phyloP scores from a whole-genome alignment of 2,329 filamentous ascomycete genomes.

The Scytalidium sp. region DNA sequence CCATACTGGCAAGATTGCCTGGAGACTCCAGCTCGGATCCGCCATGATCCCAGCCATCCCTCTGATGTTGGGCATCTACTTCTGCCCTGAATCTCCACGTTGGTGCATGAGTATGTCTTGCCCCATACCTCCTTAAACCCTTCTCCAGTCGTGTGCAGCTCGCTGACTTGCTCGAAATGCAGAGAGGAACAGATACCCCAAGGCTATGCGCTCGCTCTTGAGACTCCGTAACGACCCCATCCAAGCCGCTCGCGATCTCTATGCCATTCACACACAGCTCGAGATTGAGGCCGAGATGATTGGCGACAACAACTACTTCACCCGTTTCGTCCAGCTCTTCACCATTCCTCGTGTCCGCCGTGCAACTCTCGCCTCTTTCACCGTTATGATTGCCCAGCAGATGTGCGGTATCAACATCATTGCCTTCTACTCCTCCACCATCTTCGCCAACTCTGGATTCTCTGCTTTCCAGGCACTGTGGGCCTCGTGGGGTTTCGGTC shows the following conservation, averaged over 20 bases:
- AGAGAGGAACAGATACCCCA: slow-evolving; percentile 49
- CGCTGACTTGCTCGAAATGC: slow-evolving; percentile 5
- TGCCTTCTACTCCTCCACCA: slow-evolving; percentile 45
- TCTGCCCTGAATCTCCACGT: slow-evolving; percentile 63
- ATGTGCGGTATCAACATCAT: slow-evolving; percentile 40
- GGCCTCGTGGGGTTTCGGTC: slow-evolving; percentile 60
- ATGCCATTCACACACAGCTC: slow-evolving; percentile 55
- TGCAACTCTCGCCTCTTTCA: slow-evolving; percentile 71
- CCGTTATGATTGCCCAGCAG: slow-evolving; percentile 60
- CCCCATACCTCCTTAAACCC: neutral
- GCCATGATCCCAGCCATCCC: slow-evolving; percentile 64
- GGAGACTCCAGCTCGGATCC: slow-evolving; percentile 62
- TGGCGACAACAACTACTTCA: slow-evolving; percentile 52
- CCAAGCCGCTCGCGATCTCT: slow-evolving; percentile 60
- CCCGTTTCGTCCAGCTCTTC: slow-evolving; percentile 62
- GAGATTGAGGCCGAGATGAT: slow-evolving; percentile 41
- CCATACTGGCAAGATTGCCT: slow-evolving; percentile 54
- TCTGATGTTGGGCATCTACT: slow-evolving; percentile 52
- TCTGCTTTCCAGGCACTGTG: slow-evolving; percentile 48
- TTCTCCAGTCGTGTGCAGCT: neutral
- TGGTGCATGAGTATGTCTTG: slow-evolving; percentile 53
- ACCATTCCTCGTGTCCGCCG: slow-evolving; percentile 64
- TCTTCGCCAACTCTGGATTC: slow-evolving; percentile 43
- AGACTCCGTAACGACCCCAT: slow-evolving; percentile 55
- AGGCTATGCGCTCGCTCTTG: slow-evolving; percentile 55